Evolutionary conservation across 768 basidiomycete genomes (phyloP), one percentile per base, ranked within the genome.

Genomic region (Ramaria rubella): DNA sequence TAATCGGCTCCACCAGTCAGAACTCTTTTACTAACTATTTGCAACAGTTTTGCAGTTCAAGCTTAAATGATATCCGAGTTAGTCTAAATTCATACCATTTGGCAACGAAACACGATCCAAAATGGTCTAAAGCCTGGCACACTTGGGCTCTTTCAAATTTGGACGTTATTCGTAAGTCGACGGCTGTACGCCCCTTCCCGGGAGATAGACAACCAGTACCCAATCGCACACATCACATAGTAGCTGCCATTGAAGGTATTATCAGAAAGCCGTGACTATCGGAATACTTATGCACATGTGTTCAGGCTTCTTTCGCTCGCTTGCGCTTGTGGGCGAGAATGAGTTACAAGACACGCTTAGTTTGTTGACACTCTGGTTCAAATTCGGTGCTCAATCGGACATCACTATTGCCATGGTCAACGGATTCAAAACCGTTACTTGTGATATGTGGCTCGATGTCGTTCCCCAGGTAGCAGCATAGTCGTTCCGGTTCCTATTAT

Each of bases 61-160:
- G 74, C 77, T 2, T 77, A 79, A 63, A 77, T 78, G 75, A 68
- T 79, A 12, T 71, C 77, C 1, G 77, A 79, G 60, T 66, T 79
- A 21, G 77, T n/a, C 46, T 34, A 30, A 17, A 12, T 36, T n/a
- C 27, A 1, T 27, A 24, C 21, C 60, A 67, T 3, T 60, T 69
- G 7, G 75, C 77, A 0, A 78, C 77, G 7, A 67, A 73, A 54
- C 70, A 77, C 36, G 76, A 78, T 60, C 72, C 74, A 5, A 69
- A 68, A 27, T 79, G 77, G 77, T 77, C 77, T 64, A 76, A 78
- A 61, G 77, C 77, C 2, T 78, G 77, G 76, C 77, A 79, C 58
- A 73, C 73, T 1, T 79, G 75, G 74, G 76, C 77, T 15, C 65
- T 79, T 48, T 74, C 75, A 19, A 77, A 77, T 60, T 74, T 75